These are phyloP conservation scores for Ceratobasidium sp. DNA, from an alignment of 1,284 basidiomycete genomes.

Conservation along the genomic window DNA sequence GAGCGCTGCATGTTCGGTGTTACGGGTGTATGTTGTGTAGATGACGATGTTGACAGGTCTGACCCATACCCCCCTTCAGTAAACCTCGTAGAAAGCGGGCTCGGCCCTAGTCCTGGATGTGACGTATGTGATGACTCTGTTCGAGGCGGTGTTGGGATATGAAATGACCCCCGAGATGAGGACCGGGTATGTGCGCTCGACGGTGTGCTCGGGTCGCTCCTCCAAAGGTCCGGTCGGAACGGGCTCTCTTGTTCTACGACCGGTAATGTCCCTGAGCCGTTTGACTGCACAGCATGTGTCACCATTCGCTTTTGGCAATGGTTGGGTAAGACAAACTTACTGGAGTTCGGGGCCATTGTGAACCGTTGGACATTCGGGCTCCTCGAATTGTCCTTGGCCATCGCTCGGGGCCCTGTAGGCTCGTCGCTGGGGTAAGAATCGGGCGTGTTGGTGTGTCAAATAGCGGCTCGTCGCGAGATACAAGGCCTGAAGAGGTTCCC, in stretches of 20 bases:
- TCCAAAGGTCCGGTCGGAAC: slow-evolving; percentile 13
- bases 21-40: slow-evolving; percentile 6
- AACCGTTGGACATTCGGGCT: not conserved
- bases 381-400: not conserved
- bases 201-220: slow-evolving; percentile 16
- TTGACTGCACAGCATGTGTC: slow-evolving; percentile 24
- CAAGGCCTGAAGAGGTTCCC: slow-evolving; percentile 3
- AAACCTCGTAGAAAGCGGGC: not conserved
- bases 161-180: slow-evolving; percentile 7
- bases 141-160: slow-evolving; percentile 20
- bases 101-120: not conserved
- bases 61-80: not conserved
- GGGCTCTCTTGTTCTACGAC: not conserved
- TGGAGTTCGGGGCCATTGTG: slow-evolving; percentile 30
- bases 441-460: slow-evolving; percentile 11
- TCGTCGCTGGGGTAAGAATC: not conserved
- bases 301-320: not conserved
- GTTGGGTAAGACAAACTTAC: slow-evolving; percentile 8
- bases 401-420: slow-evolving; percentile 14
- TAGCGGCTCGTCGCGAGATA: slow-evolving; percentile 35
- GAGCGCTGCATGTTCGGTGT: not conserved
- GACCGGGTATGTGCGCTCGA: slow-evolving; percentile 8
- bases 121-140: slow-evolving; percentile 6
- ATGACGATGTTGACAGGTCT: not conserved
- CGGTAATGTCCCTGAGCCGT: slow-evolving; percentile 14